phyloP scores from a whole-genome alignment of 2,329 filamentous ascomycete genomes.

The Paramyrothecium sp. region DNA sequence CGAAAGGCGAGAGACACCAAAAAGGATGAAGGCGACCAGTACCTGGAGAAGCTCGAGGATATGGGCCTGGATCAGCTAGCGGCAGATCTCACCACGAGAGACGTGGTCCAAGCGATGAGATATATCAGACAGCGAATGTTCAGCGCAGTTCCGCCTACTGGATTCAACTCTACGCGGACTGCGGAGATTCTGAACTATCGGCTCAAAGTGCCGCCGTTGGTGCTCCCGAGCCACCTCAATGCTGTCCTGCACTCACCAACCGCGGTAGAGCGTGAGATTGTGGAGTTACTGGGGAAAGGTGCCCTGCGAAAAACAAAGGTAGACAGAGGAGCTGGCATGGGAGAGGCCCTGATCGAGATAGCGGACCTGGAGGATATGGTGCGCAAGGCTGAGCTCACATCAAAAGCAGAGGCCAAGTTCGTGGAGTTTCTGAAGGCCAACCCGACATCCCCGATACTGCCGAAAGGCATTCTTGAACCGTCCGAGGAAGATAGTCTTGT shows the following conservation, averaged over 20 bases:
- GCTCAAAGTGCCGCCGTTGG: slow-evolving; percentile 57
- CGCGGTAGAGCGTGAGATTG: slow-evolving; percentile 65
- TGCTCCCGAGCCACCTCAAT: slow-evolving; percentile 65
- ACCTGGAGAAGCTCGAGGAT: slow-evolving; percentile 55
- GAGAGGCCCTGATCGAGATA: slow-evolving; percentile 63
- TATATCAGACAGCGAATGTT: slow-evolving; percentile 65
- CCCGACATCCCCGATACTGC: slow-evolving; percentile 37
- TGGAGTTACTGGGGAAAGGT: slow-evolving; percentile 56
- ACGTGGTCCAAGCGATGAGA: slow-evolving; percentile 64
- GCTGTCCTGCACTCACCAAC: slow-evolving; percentile 63
- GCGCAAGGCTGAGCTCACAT: slow-evolving; percentile 31
- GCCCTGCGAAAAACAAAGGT: slow-evolving; percentile 61
- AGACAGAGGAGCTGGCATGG: slow-evolving; percentile 57
- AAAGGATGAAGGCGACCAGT: slow-evolving; percentile 25
- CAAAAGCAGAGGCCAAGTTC: slow-evolving; percentile 50
- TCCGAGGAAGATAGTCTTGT: slow-evolving; percentile 58
- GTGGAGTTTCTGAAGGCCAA: slow-evolving; percentile 48
- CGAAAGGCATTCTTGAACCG: slow-evolving; percentile 31
- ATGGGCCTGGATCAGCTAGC: slow-evolving; percentile 55
- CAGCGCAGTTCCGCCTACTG: slow-evolving; percentile 57
- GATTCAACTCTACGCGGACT: slow-evolving; percentile 63
- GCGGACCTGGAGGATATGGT: slow-evolving; percentile 54
- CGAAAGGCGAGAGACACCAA: slow-evolving; percentile 20
- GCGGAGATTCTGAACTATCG: slow-evolving; percentile 64
- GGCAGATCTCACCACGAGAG: slow-evolving; percentile 55